Base-by-base conservation (phyloP, 805 yeast genomes). In the Jamesozyma piceae region DNA sequence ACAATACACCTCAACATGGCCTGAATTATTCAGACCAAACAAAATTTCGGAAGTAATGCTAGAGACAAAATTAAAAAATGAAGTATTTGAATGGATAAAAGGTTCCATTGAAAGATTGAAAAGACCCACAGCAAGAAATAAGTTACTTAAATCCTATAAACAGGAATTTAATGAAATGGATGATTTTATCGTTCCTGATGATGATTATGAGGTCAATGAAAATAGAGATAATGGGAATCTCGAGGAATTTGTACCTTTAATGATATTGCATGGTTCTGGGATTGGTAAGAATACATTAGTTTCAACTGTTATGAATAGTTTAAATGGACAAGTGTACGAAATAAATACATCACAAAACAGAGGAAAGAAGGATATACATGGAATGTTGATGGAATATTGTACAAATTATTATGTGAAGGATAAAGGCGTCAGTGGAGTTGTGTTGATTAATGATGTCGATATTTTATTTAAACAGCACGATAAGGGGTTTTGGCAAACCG, bases 401-500 rank as follows among this genome's bases (percentile, higher is more conserved):
- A 89, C 95, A 3, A 82, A 95, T 0, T 87, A 86, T 46, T 66
- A 82, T 37, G 89, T 90, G 2, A 85, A 81, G 49, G 66, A 66
- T 38, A 53, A 53, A 33, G 50, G 51, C 13, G 49, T 58, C n/a
- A 71, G 76, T 45, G 88, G 90, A 6, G 65, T 87, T 5, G 79
- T 92, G 3, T 61, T 92, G 28, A 69, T 90, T 44, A 95, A 89
- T 51, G 96, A 90, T 53, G 89, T 84, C 33, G 95, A 90, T 57
- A 67, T 85, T 10, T 58, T 89, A 17, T 86, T 82, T 53, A 86
- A 77, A 42, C 77, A 73, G 33, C 77, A 74, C 27, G 97, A 92
- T 53, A 76, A 74, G 43, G 77, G 78, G 2, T 89, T 90, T 55
- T 92, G 97, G 96, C 55, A 69, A 1, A 77, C 81, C 2, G 69